Evolutionary conservation across 169 alveolate genomes (phyloP).

Genomic region (Eimeria tenella): DNA sequence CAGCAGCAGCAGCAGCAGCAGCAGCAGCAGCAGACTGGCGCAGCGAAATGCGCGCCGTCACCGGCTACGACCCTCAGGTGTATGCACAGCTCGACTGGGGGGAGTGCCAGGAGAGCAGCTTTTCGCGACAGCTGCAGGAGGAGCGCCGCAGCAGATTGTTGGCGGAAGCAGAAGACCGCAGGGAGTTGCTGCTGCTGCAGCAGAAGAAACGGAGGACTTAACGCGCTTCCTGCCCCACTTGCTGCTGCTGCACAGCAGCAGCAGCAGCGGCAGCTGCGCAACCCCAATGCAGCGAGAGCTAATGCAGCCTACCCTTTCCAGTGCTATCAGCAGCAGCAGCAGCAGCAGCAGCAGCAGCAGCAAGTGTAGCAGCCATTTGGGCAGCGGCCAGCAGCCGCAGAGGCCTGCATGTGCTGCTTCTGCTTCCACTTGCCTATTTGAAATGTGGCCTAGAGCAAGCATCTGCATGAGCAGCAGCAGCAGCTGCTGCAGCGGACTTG

Average conservation of each 20-base stretch:
- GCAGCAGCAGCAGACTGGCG: background rate
- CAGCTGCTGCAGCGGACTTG: conserved; percentile 16
- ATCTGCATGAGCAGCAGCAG: conserved; percentile 15
- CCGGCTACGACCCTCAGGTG: conserved; percentile 53
- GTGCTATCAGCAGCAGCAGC: too few species aligned
- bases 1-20: conserved; percentile 9
- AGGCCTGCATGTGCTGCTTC: too few species aligned
- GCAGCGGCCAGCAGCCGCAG: too few species aligned
- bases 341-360: too few species aligned
- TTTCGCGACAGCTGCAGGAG: conserved; percentile 17
- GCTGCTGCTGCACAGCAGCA: too few species aligned
- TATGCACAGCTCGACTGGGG: conserved; percentile 38
- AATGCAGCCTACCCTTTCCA: too few species aligned
- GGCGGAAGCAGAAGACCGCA: conserved; percentile 42
- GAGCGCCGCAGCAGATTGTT: conserved; percentile 19
- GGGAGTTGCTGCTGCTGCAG: conserved; percentile 49
- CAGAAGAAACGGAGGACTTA: conserved; percentile 20
- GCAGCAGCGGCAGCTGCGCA: too few species aligned
- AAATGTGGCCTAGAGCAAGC: background rate
- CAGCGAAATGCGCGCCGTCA: conserved; percentile 57
- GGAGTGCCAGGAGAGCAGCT: conserved; percentile 68
- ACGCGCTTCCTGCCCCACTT: too few species aligned
- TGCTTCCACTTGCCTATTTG: too few species aligned
- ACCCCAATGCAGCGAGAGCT: too few species aligned
- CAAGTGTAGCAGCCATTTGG: too few species aligned